phyloP scores from a whole-genome alignment of 2,329 filamentous ascomycete genomes.

The Nakataea oryzae region DNA sequence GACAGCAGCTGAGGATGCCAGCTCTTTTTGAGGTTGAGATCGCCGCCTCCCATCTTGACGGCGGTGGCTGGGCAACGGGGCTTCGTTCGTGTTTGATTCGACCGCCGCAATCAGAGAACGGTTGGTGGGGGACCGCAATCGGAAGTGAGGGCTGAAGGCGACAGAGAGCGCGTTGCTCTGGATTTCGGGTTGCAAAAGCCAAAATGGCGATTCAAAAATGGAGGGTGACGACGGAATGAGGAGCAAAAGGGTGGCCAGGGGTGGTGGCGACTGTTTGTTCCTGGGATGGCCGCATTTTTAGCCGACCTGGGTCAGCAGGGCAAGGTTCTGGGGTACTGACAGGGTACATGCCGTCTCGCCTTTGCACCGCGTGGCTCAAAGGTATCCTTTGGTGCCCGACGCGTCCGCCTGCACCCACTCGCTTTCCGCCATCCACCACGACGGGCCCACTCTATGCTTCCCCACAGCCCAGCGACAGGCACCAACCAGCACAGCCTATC shows the following conservation, averaged over 20 bases:
- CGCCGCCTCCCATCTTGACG: slow-evolving; percentile 68
- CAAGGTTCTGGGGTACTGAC: not conserved
- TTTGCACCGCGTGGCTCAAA: not conserved
- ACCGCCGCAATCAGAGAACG: not conserved
- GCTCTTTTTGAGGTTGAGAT: slow-evolving; percentile 90
- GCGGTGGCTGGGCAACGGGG: not conserved
- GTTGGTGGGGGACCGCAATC: not conserved
- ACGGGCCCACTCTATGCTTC: not conserved
- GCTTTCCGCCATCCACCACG: no score
- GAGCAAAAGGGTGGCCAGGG: not conserved
- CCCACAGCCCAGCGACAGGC: no score
- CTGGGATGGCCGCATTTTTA: not conserved
- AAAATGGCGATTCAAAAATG: not conserved
- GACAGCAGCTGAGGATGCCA: slow-evolving; percentile 87
- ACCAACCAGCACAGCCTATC: not conserved
- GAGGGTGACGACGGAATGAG: not conserved
- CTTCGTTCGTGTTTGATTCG: not conserved
- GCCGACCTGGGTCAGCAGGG: no score
- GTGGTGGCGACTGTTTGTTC: not conserved
- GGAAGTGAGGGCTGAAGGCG: not conserved
- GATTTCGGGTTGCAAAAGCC: not conserved
- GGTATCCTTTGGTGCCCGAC: not conserved
- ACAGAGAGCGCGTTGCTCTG: not conserved
- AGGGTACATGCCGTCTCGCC: not conserved
- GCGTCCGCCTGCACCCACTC: no score